phyloP scores from a whole-genome alignment of 805 yeast species.

The Hanseniaspora hatyaiensis region DNA sequence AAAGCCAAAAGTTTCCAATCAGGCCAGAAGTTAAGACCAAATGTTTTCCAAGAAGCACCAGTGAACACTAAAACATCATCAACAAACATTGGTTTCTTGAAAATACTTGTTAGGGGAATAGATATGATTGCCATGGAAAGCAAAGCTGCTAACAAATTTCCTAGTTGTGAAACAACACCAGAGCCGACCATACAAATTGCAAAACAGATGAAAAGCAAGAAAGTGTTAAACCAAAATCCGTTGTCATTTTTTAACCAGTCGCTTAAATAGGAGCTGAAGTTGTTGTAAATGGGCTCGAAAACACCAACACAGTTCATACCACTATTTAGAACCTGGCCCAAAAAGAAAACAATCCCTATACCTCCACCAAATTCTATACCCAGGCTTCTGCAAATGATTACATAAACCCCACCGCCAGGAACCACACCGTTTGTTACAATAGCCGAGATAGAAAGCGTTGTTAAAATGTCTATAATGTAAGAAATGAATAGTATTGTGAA shows the following conservation, averaged over 20 bases:
- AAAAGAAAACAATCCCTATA: conserved; percentile 83
- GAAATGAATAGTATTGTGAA: conserved; percentile 55
- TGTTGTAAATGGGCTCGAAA: conserved; percentile 75
- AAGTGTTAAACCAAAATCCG: conserved; percentile 65
- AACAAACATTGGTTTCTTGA: conserved; percentile 48
- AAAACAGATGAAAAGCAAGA: conserved; percentile 58
- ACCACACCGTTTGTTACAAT: conserved; percentile 96
- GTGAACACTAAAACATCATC: conserved; percentile 45
- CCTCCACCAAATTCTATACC: conserved; percentile 99
- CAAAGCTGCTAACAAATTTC: conserved; percentile 57
- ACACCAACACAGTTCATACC: conserved; percentile 93
- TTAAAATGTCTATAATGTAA: conserved; percentile 68
- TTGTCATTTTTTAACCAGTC: conserved; percentile 19
- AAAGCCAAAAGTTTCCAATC: conserved; percentile 72
- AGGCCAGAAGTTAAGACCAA: conserved; percentile 59
- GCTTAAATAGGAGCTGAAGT: conserved; percentile 44
- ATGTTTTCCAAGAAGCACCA: conserved; percentile 62
- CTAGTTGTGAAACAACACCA: conserved; percentile 68
- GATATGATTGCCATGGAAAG: conserved; percentile 63
- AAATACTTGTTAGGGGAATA: conserved; percentile 64
- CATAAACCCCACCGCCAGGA: conserved; percentile 96
- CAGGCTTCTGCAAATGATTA: conserved; percentile 86
- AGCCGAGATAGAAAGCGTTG: conserved; percentile 84
- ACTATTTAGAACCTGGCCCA: conserved; percentile 86
- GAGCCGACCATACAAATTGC: conserved; percentile 72